Base-by-base conservation (phyloP, 2,329 filamentous ascomycete species). In the Aspergillus ustus region DNA sequence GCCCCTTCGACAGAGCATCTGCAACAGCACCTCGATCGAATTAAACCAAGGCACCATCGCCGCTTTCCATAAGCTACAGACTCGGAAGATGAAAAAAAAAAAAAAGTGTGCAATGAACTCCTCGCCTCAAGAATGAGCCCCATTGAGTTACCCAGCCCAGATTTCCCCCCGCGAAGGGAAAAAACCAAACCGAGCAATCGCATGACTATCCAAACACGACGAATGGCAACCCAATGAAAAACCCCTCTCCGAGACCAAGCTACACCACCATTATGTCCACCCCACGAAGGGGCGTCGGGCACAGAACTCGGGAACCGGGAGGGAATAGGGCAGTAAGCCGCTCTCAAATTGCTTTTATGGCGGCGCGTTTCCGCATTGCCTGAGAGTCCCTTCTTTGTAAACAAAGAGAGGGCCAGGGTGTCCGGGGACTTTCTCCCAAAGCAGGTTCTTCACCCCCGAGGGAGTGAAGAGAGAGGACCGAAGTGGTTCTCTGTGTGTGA, bases 351-450 rank as follows among this genome's bases (percentile, higher is more conserved):
- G 93, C 93, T 96, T 96, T 89, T 97, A 93, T 96, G 94, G 93
- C 93, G 93, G 92, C 92, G 93, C 92, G 91, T 97, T 96, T 96
- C 92, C 92, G 92, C 93, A 86, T 79, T 81, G 76, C 79, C 82
- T 83, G 82, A 78, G 15, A 78, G 15, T 5, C 34, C 81, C 72
- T 61, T 17, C 48, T 43, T 46, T 61, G 54, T 64, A 52, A 59
- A 65, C 61, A 73, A 59, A 65, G 63, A 73, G 69, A 66, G 64
- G 75, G 78, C 82, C 84, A 85, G 85, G 82, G 66, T 89, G 93
- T 97, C 94, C 94, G 94, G 94, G 94, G 94, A 98, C 94, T 98
- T 98, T 98, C 94, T 97, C 94, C 94, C 93, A 95, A 97, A 97
- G 93, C 93, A 76, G 71, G 67, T 72, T 75, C 52, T 54, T 55